Evolutionary conservation across 2,329 filamentous ascomycete genomes (phyloP).

Genomic region (Coniochaeta sp.): DNA sequence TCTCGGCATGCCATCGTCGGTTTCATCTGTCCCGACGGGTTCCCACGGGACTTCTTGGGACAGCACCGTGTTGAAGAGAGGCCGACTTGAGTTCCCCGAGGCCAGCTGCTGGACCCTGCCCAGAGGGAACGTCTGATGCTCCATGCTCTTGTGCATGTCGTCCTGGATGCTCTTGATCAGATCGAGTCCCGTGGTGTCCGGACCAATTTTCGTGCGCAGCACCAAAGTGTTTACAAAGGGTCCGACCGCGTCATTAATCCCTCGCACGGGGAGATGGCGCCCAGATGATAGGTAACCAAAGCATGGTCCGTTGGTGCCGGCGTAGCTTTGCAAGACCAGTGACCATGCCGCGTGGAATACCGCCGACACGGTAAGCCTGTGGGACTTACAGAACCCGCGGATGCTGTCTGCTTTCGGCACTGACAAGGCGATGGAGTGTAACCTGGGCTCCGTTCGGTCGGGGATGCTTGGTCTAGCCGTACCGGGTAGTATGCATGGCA

Average conservation of each 20-base stretch:
- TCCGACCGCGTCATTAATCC: slow-evolving; percentile 40
- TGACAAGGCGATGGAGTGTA: not conserved
- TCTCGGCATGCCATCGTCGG: not conserved
- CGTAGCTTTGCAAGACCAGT: slow-evolving; percentile 39
- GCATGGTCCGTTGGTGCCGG: slow-evolving; percentile 36
- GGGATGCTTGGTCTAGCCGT: not conserved
- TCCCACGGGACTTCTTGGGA: not conserved
- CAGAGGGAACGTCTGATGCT: not conserved
- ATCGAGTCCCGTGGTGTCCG: not conserved
- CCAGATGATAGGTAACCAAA: slow-evolving; percentile 49
- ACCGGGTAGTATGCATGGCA: slow-evolving; percentile 19
- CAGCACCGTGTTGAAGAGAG: not conserved
- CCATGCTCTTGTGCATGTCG: not conserved
- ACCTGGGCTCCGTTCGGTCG: slow-evolving; percentile 3
- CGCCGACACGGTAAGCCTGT: not conserved
- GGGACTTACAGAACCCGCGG: not conserved
- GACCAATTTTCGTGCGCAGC: slow-evolving; percentile 17
- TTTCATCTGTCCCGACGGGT: not conserved
- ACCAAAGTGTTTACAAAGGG: slow-evolving; percentile 49
- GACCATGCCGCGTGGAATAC: slow-evolving; percentile 25
- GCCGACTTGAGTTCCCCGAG: not conserved
- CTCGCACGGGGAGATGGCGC: slow-evolving; percentile 40
- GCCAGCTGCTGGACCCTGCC: not conserved
- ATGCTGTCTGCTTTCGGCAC: not conserved
- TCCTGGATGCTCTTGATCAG: not conserved